These are phyloP conservation scores for Aspergillus funiculosus DNA, from an alignment of 495 filamentous ascomycete species.

Conservation along the genomic window DNA sequence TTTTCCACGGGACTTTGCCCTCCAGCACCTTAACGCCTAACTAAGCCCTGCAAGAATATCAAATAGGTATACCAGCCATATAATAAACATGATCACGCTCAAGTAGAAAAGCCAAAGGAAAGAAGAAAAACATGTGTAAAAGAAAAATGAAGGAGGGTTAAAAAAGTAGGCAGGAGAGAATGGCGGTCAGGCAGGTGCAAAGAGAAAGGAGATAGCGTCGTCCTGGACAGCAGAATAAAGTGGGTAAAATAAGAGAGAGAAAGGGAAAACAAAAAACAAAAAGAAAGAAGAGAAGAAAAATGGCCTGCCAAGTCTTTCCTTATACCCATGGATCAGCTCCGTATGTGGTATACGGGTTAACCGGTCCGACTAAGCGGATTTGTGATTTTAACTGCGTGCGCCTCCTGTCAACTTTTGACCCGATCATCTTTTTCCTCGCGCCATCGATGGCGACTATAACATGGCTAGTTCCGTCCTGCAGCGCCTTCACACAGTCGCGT, in stretches of 20 bases:
- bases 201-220: background rate
- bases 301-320: too few relatives aligned
- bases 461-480: slow-evolving; percentile 29
- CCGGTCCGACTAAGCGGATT: slow-evolving; percentile 40
- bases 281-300: slow-evolving; percentile 11
- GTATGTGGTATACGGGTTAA: slow-evolving; percentile 33
- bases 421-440: slow-evolving; percentile 31
- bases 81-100: too few relatives aligned
- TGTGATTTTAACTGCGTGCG: slow-evolving; percentile 39
- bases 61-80: background rate
- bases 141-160: background rate
- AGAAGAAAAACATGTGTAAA: background rate
- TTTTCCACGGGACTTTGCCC: background rate
- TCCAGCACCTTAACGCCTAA: background rate
- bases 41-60: background rate
- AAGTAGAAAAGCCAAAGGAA: too few relatives aligned
- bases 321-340: slow-evolving; percentile 34
- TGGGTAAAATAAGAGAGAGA: too few relatives aligned
- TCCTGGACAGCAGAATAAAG: background rate
- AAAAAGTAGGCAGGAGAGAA: background rate
- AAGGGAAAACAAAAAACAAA: slow-evolving; percentile 1
- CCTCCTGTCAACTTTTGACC: slow-evolving; percentile 30
- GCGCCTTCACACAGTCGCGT: slow-evolving; percentile 25
- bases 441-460: slow-evolving; percentile 27
- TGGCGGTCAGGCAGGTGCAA: too few relatives aligned